A percentile compares a stretch with the other conserved stretches of the same genome.
These are phyloP conservation scores for Nicotiana noctiflora DNA, from an alignment of 257 asterid genomes.

Conservation along the genomic window DNA sequence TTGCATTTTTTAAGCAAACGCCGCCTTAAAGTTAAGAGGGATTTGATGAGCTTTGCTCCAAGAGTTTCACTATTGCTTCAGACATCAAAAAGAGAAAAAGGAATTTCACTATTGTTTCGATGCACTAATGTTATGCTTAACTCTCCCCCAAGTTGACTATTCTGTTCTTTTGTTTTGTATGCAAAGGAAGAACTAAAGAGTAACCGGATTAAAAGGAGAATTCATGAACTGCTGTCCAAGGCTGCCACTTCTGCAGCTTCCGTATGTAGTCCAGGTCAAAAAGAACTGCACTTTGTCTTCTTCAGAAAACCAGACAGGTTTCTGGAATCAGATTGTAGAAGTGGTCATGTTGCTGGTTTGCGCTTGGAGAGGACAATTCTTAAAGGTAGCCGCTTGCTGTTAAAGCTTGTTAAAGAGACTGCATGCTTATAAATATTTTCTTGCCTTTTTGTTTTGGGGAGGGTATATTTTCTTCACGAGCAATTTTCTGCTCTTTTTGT, in stretches of 20 bases:
- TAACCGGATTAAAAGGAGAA: conserved; percentile 75
- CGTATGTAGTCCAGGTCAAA: conserved; percentile 32
- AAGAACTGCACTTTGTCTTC: conserved; percentile 85
- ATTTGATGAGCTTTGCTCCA: background rate
- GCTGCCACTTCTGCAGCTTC: conserved; percentile 43
- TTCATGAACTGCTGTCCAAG: conserved; percentile 76
- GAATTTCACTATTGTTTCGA: background rate
- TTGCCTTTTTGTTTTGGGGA: background rate
- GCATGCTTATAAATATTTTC: background rate
- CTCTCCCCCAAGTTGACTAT: background rate
- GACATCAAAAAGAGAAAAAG: background rate
- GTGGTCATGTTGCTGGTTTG: conserved; percentile 58
- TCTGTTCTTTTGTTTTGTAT: background rate
- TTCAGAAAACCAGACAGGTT: conserved; percentile 74
- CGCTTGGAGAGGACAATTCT: conserved; percentile 71
- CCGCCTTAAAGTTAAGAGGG: background rate
- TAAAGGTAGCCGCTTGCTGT: conserved; percentile 34
- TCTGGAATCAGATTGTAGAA: conserved; percentile 39
- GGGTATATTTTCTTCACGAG: background rate
- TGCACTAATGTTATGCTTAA: background rate
- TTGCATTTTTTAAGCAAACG: background rate
- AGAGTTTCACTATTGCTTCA: background rate
- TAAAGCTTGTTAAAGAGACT: background rate
- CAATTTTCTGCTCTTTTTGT: conserved; percentile 1
- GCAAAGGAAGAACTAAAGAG: conserved; percentile 77